These are phyloP conservation scores for Micractinium conductrix DNA, from an alignment of 139 green algal species.

Conservation along the genomic window DNA sequence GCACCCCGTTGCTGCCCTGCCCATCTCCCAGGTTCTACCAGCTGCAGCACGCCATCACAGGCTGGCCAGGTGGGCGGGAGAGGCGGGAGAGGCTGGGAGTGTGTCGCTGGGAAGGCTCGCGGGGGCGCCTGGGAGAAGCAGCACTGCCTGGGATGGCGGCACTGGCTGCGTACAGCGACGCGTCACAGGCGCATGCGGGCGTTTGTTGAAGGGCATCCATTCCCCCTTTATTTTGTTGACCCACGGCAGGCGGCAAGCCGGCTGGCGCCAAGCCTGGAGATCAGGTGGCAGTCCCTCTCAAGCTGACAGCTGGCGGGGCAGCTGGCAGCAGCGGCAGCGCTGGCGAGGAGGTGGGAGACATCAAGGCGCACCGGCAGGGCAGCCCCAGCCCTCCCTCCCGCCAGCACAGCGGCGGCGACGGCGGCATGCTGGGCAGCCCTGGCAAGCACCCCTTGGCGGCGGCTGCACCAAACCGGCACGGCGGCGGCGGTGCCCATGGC, in stretches of 20 bases:
- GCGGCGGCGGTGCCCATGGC: background rate
- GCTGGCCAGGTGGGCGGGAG: conserved; percentile 22
- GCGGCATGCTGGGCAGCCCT: background rate
- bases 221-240: too few species aligned
- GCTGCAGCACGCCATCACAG: conserved; percentile 30
- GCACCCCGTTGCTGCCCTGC: too few species aligned
- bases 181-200: too few species aligned
- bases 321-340: background rate
- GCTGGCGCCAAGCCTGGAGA: background rate
- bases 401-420: background rate
- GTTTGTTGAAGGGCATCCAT: too few species aligned
- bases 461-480: background rate
- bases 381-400: too few species aligned
- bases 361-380: background rate
- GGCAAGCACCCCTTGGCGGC: too few species aligned
- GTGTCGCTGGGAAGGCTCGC: too few species aligned
- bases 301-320: background rate
- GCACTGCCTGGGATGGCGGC: too few species aligned
- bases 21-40: too few species aligned
- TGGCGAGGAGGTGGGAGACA: background rate
- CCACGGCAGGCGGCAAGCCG: conserved; percentile 21
- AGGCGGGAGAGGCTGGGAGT: too few species aligned
- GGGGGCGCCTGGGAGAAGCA: too few species aligned
- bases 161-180: too few species aligned
- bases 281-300: background rate